phyloP scores from a whole-genome alignment of 73 alveolate genomes.

The Paraurostyla sp. region DNA sequence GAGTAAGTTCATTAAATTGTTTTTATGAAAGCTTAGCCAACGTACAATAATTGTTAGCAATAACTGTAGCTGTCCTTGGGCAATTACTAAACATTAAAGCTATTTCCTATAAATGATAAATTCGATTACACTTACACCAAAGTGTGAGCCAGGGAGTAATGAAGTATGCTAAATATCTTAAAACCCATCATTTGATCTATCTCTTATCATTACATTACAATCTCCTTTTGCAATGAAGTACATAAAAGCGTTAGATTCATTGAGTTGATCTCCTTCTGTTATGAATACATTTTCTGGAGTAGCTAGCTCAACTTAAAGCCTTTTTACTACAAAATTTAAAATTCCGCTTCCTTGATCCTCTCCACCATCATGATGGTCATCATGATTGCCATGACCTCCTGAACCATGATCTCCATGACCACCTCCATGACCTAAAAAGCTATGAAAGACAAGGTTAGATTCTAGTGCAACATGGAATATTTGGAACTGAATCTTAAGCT shows the following conservation, averaged over 20 bases:
- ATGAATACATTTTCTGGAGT: slow-evolving; percentile 68
- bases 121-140: slow-evolving; percentile 16
- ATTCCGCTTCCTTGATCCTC: not conserved
- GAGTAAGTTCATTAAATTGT: slow-evolving; percentile 30
- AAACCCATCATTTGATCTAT: slow-evolving; percentile 34
- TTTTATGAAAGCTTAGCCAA: slow-evolving; percentile 23
- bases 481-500: slow-evolving; percentile 28
- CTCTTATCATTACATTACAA: slow-evolving; percentile 62
- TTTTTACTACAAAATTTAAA: slow-evolving; percentile 15
- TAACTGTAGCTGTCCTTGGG: slow-evolving; percentile 68
- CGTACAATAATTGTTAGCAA: slow-evolving; percentile 63
- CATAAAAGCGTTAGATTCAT: slow-evolving; percentile 21
- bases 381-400: slow-evolving; percentile 19
- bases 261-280: slow-evolving; percentile 57
- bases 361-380: not conserved
- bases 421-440: not conserved
- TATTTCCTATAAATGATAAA: slow-evolving; percentile 53
- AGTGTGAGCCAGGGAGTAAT: slow-evolving; percentile 66
- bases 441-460: slow-evolving; percentile 43
- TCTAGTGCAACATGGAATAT: slow-evolving; percentile 58
- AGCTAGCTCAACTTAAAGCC: slow-evolving; percentile 51
- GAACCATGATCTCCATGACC: slow-evolving; percentile 3
- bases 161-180: slow-evolving; percentile 39
- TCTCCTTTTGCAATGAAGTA: slow-evolving; percentile 77
- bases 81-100: slow-evolving; percentile 57